Evolutionary conservation across 768 basidiomycete species (phyloP), one percentile per base, ranked within the genome.

Genomic region (Tylopilus rubrobrunneus): DNA sequence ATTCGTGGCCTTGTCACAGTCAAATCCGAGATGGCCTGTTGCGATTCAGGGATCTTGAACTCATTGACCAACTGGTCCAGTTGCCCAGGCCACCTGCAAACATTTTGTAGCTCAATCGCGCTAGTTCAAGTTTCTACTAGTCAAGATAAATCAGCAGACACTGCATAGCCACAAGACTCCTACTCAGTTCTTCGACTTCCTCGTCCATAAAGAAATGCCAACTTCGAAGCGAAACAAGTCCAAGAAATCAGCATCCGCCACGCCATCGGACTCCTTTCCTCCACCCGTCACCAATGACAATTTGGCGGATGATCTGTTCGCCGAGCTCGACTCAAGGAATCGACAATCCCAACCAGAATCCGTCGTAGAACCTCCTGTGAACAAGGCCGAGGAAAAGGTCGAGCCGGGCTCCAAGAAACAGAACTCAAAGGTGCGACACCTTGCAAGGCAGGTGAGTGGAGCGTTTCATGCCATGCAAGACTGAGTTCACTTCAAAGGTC

Each of bases 261-360:
- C 70, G 1, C 50, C 58, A 14, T 41, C 63, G 25, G 43, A 50
- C 14, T 15, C 57, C 4, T 37, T 63, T n/a, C 62, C 65, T 43
- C 58, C 69, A 23, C 61, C 67, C 15, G 61, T 72, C 1, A 55
- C 58, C 19, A 77, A 79, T 41, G 80, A 86, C 51, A 79, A 79
- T 10, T 76, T 92, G 45, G 76, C 92, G 74, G 80, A 90, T 58
- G 85, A 89, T 61, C 80, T 95, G 1, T 69, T 93, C 45, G 79
- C 83, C 7, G 86, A 90, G 66, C 82, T 95, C 27, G 88, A 91
- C 61, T 81, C 81, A 7, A 73, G 77, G 58, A 78, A 89, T 59
- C 59, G 74, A 46, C 68, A 73, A 41, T 74, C 78, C 1, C 78
- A 79, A 61, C 66, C 69, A 27, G 80, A 82, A 65, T 75, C 82